Conservation (phyloP, 352 stramenopile genomes). For the Pythium rhizo-oryzae region DNA sequence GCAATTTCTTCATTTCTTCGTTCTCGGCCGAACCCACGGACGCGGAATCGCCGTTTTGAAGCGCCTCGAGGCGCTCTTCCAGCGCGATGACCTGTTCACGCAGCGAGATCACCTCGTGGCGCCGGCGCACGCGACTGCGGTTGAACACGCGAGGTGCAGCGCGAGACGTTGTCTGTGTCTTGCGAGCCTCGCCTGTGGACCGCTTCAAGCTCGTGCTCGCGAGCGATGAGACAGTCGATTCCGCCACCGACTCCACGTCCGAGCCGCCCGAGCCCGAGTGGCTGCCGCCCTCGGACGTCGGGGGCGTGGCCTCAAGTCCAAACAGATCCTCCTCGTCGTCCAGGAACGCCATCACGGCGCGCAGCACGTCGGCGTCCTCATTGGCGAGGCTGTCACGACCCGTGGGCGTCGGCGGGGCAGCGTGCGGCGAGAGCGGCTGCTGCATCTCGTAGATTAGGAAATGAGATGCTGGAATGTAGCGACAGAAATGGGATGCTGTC, state of each 20-base stretch:
- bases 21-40: background rate
- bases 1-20: slow-evolving; percentile 13
- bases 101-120: slow-evolving; percentile 36
- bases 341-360: slow-evolving; percentile 18
- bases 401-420: background rate
- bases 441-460: background rate
- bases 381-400: slow-evolving; percentile 1
- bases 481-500: no score
- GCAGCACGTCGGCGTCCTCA: slow-evolving; percentile 17
- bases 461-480: no score
- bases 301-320: background rate
- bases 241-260: slow-evolving; percentile 8
- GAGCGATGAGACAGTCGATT: slow-evolving; percentile 1
- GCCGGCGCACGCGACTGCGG: slow-evolving; percentile 36
- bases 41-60: slow-evolving; percentile 17
- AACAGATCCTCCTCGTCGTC: slow-evolving; percentile 7
- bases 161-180: background rate
- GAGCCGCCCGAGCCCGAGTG: background rate
- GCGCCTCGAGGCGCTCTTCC: slow-evolving; percentile 26
- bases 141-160: slow-evolving; percentile 7
- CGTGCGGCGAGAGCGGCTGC: background rate
- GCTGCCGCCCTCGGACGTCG: background rate
- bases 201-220: background rate
- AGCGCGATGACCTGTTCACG: slow-evolving; percentile 28
- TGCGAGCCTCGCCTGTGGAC: background rate